Base-by-base conservation (phyloP, 225 moss, liverwort and hornwort genomes). In the Bryoerythrophyllum caledonicum region DNA sequence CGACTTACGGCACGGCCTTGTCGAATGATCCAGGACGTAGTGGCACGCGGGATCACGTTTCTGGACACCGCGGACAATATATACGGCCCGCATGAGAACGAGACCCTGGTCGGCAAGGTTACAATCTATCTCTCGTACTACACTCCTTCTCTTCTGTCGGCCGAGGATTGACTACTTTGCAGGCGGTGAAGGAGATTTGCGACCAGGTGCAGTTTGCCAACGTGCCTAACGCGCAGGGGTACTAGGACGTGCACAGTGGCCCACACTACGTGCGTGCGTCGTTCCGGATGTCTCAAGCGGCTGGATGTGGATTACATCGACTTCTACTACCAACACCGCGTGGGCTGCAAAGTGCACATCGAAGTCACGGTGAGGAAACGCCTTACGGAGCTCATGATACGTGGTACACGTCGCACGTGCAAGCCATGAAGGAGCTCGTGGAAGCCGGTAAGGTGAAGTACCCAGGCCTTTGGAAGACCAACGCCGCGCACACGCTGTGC, bases 301-400 rank as follows among this genome's bases (percentile, higher is more conserved):
- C 76, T 89, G 56, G 89, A 67, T 15, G 62, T 89, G 67, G 87
- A 89, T 38, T 91, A 26, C 78, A 82, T 91, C 53, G 87, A 91
- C 46, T 63, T 87, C 1, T 89, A 84, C 74, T 84, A 87, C 75
- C 85, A 86, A 78, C 85, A 87, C 60, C 80, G 87, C 15, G 78
- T 89, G 43, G 87, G 89, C 57, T 2, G 11, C 10, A 72, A 55
- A 25, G 81, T 83, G 14, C 89, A 89, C 6, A 89, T 91, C 65
- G 91, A 87, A 71, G 67, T 91, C 59, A 89, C 86, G 16, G 89
- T 89, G 26, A 79, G 79, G 7, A 55, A 6, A 17, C 56, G 10
- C 2, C 15, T n/a, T n/a, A n/a, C n/a, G n/a, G n/a, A n/a, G n/a
- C n/a, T n/a, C n/a, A n/a, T n/a, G n/a, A 15, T 48, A 48, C 4